Base-by-base conservation (phyloP, 495 filamentous ascomycete species). In the Penicillium diatomitis region DNA sequence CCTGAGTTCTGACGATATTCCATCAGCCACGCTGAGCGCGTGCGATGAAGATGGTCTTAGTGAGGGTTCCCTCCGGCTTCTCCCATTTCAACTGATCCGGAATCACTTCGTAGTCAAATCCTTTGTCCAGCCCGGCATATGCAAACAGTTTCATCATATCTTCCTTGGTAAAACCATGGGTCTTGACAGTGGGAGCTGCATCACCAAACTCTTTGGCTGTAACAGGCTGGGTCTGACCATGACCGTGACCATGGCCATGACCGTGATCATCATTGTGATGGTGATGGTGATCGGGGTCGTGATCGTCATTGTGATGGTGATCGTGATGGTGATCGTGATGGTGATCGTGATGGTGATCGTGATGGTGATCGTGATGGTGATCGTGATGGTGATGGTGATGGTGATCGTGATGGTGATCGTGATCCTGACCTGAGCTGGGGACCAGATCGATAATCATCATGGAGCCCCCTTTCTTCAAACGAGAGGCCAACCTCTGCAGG, bases 361-460 rank as follows among this genome's bases (percentile, higher is more conserved):
- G n/a, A n/a, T n/a, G n/a, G n/a, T n/a, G n/a, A n/a, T n/a, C n/a
- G n/a, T n/a, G n/a, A n/a, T n/a, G n/a, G n/a, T n/a, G n/a, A n/a
- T n/a, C n/a, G n/a, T n/a, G n/a, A n/a, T n/a, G n/a, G n/a, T n/a
- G n/a, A n/a, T n/a, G n/a, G n/a, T n/a, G n/a, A n/a, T n/a, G n/a
- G n/a, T n/a, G n/a, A n/a, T n/a, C n/a, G n/a, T n/a, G 20, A 20
- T 20, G 20, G 20, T 20, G 20, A 20, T 20, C 20, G 20, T 20
- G 57, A 6, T 57, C 61, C 36, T 63, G 54, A 8, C 61, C 41
- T 3, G 48, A 37, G 9, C 71, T 59, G 0, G 62, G 69, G 5
- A 86, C 48, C 41, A 88, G 77, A 50, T 90, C 86, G 34, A 83
- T 65, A 48, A 88, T 73, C n/a, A 85, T 46, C 37, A 83, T 66